Conservation (phyloP, 495 filamentous ascomycete genomes). For the Penicillium desertorum region DNA sequence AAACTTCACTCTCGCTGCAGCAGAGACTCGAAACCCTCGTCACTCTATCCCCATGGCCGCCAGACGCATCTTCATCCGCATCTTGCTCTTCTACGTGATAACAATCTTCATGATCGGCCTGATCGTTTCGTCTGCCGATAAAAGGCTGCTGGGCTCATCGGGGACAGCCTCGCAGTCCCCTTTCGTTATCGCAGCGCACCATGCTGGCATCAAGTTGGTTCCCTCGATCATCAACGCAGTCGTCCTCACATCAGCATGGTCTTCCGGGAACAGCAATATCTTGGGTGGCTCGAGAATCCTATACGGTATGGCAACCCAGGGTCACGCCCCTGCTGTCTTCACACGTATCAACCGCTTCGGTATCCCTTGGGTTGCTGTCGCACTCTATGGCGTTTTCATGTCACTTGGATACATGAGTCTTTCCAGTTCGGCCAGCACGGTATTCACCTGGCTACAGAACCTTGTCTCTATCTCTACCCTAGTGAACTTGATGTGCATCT, state of each 20-base stretch:
- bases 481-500: constrained; percentile 56
- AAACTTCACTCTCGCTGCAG: constrained; percentile 49
- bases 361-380: constrained; percentile 54
- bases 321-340: constrained; percentile 44
- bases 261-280: constrained; percentile 48
- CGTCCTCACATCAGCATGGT: constrained; percentile 46
- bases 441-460: constrained; percentile 58
- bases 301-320: constrained; percentile 43
- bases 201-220: constrained; percentile 40
- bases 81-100: constrained; percentile 44
- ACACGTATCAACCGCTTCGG: constrained; percentile 58
- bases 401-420: constrained; percentile 58
- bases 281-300: constrained; percentile 48
- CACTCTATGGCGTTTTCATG: constrained; percentile 50
- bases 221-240: constrained; percentile 54
- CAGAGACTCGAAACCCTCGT: constrained; percentile 40
- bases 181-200: constrained; percentile 52
- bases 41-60: constrained; percentile 42
- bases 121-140: constrained; percentile 48
- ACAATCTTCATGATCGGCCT: constrained; percentile 45
- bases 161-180: constrained; percentile 46
- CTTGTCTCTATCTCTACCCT: constrained; percentile 53
- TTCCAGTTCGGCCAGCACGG: constrained; percentile 49
- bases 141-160: constrained; percentile 41
- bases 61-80: constrained; percentile 40